These are phyloP conservation scores for Colletotrichum australisinense DNA, from an alignment of 2,329 filamentous ascomycete species.

Conservation along the genomic window DNA sequence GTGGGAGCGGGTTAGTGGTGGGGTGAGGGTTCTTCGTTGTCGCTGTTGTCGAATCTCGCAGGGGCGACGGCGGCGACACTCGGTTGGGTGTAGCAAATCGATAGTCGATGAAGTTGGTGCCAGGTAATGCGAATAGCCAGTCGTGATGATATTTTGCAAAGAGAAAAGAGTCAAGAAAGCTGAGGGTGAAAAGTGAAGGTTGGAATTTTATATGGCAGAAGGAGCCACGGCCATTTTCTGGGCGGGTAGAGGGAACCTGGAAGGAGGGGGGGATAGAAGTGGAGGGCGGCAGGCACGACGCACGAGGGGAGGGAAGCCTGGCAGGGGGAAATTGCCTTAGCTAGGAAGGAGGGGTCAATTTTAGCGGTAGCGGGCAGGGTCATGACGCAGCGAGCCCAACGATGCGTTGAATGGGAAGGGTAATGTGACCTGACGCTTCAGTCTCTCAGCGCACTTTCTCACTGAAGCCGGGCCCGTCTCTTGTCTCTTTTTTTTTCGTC, in stretches of 20 bases:
- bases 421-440: slow-evolving; percentile 27
- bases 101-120: not conserved
- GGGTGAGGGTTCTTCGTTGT: slow-evolving; percentile 12
- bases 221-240: slow-evolving; percentile 16
- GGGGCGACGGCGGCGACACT: not conserved
- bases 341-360: slow-evolving; percentile 36
- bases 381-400: slow-evolving; percentile 31
- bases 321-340: slow-evolving; percentile 29
- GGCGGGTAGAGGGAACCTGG: not conserved
- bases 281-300: slow-evolving; percentile 18
- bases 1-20: slow-evolving; percentile 23
- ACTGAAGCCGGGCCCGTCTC: not conserved
- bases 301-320: slow-evolving; percentile 35
- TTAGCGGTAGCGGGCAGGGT: slow-evolving; percentile 13
- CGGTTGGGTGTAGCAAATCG: not conserved
- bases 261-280: slow-evolving; percentile 25
- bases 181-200: slow-evolving; percentile 15
- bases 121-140: not conserved
- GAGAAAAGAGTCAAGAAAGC: not conserved
- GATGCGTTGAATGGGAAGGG: not conserved
- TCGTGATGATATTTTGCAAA: not conserved
- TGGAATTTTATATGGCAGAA: slow-evolving; percentile 22
- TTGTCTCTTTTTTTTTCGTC: not conserved
- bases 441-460: not conserved
- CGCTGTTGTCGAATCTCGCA: not conserved